Percentiles rank a stretch among this genome's conserved stretches.
Conservation (phyloP, 768 basidiomycete genomes). For the Hygrophoropsis aurantiaca region DNA sequence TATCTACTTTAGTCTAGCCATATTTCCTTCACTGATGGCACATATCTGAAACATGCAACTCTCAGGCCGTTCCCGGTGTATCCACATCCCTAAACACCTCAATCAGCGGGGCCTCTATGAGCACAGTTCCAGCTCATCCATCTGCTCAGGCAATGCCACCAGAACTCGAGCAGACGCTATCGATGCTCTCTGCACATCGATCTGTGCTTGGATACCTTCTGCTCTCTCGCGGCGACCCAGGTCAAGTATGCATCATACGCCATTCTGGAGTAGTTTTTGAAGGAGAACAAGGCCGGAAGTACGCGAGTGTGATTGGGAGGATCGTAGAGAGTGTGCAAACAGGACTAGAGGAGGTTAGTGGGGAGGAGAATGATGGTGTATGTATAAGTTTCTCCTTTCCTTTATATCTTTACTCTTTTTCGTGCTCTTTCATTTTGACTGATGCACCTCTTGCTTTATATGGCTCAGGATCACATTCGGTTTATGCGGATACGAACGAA, state of each 20-base stretch:
- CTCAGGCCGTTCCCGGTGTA: slow-evolving; percentile 9
- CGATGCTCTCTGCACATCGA: slow-evolving; percentile 74
- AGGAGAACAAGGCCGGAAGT: slow-evolving; percentile 77
- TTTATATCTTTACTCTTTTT: background rate
- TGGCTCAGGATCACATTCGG: slow-evolving; percentile 72
- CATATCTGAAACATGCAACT: slow-evolving; percentile 16
- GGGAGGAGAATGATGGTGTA: slow-evolving; percentile 59
- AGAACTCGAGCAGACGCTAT: slow-evolving; percentile 82
- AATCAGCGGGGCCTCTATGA: slow-evolving; percentile 4
- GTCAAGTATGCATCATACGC: slow-evolving; percentile 78
- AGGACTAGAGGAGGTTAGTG: slow-evolving; percentile 78
- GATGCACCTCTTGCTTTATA: slow-evolving; percentile 1
- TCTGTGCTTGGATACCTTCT: slow-evolving; percentile 88
- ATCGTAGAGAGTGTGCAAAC: slow-evolving; percentile 78
- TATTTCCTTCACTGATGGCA: too few species aligned
- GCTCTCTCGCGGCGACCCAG: slow-evolving; percentile 67
- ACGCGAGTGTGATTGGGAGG: slow-evolving; percentile 66
- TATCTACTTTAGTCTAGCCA: too few species aligned
- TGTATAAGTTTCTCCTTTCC: too few species aligned
- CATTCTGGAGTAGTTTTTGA: slow-evolving; percentile 86
- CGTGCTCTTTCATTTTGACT: background rate
- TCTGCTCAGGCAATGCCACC: slow-evolving; percentile 48
- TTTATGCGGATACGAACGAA: slow-evolving; percentile 91
- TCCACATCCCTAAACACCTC: slow-evolving; percentile 14
- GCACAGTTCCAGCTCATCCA: slow-evolving; percentile 8